A percentile compares a stretch with the other conserved stretches of the same genome.
These are phyloP conservation scores for Luffa acutangula DNA, from an alignment of 306 rosid genomes.

Conservation along the genomic window DNA sequence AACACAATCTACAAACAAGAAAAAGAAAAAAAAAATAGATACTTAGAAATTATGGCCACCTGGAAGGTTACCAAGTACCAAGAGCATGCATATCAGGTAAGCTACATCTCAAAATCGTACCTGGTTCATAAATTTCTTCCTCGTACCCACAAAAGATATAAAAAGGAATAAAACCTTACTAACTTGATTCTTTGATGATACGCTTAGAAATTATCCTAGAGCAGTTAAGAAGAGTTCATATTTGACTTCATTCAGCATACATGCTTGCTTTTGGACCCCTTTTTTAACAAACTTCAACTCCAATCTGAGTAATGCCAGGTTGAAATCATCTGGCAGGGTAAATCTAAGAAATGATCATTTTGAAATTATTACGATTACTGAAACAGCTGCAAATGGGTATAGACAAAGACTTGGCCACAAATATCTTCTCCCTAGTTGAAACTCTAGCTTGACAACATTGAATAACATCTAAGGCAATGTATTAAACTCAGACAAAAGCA, in stretches of 20 bases:
- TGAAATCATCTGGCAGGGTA: conserved; percentile 62
- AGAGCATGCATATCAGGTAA: neutral
- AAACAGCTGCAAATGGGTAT: neutral
- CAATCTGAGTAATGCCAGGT: conserved; percentile 58
- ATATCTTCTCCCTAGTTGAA: conserved; percentile 52
- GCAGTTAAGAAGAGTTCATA: neutral
- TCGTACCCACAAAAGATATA: conserved; percentile 42
- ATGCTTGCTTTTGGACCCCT: conserved; percentile 71
- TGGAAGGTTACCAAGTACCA: neutral
- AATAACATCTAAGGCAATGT: conserved; percentile 68
- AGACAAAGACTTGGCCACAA: conserved; percentile 30
- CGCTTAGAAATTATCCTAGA: neutral
- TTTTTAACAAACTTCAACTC: conserved; percentile 82
- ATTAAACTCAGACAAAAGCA: too few relatives aligned
- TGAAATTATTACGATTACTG: conserved; percentile 8
- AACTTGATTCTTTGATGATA: neutral
- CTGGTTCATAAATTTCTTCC: conserved; percentile 60
- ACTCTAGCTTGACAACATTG: conserved; percentile 76
- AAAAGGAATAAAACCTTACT: neutral
- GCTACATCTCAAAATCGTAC: conserved; percentile 22
- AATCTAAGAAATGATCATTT: conserved; percentile 36
- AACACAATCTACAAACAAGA: neutral
- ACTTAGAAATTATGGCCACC: neutral
- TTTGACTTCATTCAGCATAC: conserved; percentile 20
- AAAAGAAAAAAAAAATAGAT: neutral